These are phyloP conservation scores for Pichia occidentalis DNA, from an alignment of 805 yeast species.

Conservation along the genomic window DNA sequence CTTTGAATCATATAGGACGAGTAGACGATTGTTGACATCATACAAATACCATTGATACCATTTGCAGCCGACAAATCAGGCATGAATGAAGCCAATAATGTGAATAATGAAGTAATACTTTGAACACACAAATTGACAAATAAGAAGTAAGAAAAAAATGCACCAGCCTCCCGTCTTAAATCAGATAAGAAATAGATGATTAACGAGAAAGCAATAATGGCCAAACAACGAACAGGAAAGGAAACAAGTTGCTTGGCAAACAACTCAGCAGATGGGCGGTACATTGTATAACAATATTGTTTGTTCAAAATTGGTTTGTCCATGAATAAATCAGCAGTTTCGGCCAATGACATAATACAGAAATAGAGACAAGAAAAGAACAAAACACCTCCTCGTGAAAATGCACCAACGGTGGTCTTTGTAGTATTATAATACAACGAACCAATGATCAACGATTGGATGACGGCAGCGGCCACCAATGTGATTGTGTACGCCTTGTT, in stretches of 20 bases:
- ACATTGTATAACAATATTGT: slow-evolving; percentile 56
- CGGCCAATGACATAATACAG: slow-evolving; percentile 57
- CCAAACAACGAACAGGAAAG: slow-evolving; percentile 48
- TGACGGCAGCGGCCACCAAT: slow-evolving; percentile 42
- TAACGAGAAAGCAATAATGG: slow-evolving; percentile 40
- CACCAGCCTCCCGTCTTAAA: slow-evolving; percentile 46
- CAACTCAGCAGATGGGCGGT: slow-evolving; percentile 59
- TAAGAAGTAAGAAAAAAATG: slow-evolving; percentile 34
- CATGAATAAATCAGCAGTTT: slow-evolving; percentile 50
- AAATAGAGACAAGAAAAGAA: slow-evolving; percentile 55
- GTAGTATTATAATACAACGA: slow-evolving; percentile 32
- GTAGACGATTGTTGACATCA: slow-evolving; percentile 47
- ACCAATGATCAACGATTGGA: slow-evolving; percentile 53
- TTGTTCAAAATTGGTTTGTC: slow-evolving; percentile 57
- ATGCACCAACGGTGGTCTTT: slow-evolving; percentile 23
- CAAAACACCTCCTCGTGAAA: slow-evolving; percentile 51
- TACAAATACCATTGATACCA: slow-evolving; percentile 49
- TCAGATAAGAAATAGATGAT: slow-evolving; percentile 45
- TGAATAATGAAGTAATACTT: slow-evolving; percentile 45
- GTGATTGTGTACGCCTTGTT: slow-evolving; percentile 48
- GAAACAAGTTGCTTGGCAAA: slow-evolving; percentile 49
- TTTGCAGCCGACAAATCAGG: slow-evolving; percentile 49
- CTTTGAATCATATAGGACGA: slow-evolving; percentile 59
- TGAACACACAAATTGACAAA: slow-evolving; percentile 25
- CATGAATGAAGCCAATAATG: slow-evolving; percentile 43